phyloP scores from a whole-genome alignment of 768 basidiomycete genomes.

The Hysterangium stoloniferum region DNA sequence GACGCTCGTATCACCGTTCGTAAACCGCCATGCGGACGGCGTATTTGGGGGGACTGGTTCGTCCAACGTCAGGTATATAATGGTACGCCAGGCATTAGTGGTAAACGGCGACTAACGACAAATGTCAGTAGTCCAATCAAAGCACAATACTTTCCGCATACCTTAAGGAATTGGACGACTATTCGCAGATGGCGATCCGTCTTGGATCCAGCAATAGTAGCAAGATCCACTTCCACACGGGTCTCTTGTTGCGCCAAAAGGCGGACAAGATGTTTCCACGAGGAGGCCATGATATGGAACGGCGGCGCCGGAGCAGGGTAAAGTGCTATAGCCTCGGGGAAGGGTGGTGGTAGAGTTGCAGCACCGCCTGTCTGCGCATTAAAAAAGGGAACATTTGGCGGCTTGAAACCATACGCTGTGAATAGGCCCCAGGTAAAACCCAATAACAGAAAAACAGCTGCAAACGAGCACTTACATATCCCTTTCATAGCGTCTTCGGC shows the following conservation, averaged over 20 bases:
- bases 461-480: not conserved
- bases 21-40: constrained; percentile 39
- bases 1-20: constrained; percentile 50
- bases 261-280: constrained; percentile 67
- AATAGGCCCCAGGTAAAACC: not conserved
- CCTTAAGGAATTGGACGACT: constrained; percentile 75
- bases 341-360: constrained; percentile 40
- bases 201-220: constrained; percentile 52
- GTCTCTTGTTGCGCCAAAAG: constrained; percentile 67
- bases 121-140: constrained; percentile 3
- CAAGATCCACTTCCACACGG: constrained; percentile 61
- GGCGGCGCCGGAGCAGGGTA: constrained; percentile 62
- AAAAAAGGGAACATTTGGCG: constrained; percentile 45
- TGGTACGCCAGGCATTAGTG: constrained; percentile 59
- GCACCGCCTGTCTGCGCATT: constrained; percentile 16
- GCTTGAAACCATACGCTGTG: constrained; percentile 60
- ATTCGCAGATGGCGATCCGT: constrained; percentile 54
- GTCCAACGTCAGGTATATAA: constrained; percentile 75
- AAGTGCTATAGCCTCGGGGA: constrained; percentile 70
- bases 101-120: constrained; percentile 46
- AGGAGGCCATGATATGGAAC: constrained; percentile 65
- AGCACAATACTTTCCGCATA: constrained; percentile 23
- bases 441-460: not conserved
- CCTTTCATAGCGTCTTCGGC: too few relatives aligned
- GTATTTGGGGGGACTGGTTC: constrained; percentile 45